Evolutionary conservation across 2,329 filamentous ascomycete genomes (phyloP).

Genomic region (Neonectria punicea): DNA sequence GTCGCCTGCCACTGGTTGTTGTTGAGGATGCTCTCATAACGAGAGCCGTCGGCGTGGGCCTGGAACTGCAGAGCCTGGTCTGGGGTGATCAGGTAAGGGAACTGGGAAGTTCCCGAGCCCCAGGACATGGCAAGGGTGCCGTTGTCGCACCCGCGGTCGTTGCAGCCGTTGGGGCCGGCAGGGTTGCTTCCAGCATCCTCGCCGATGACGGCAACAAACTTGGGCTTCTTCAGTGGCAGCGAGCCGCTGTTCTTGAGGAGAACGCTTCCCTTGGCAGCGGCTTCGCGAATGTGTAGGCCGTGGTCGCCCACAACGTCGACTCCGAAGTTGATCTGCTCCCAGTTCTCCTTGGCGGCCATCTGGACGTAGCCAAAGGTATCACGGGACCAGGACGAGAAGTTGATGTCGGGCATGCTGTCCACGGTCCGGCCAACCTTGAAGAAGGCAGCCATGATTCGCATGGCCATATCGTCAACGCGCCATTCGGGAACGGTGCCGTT

Average conservation of each 20-base stretch:
- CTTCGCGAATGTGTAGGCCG: constrained; percentile 75
- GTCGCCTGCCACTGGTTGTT: constrained; percentile 72
- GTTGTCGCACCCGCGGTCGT: constrained; percentile 69
- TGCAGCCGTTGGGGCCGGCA: constrained; percentile 81
- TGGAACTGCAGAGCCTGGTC: constrained; percentile 74
- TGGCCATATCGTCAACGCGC: constrained; percentile 91
- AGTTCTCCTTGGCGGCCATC: constrained; percentile 67
- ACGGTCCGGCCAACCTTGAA: constrained; percentile 72
- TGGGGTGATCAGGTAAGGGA: constrained; percentile 81
- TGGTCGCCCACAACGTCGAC: constrained; percentile 87
- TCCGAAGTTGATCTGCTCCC: constrained; percentile 79
- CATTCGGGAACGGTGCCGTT: constrained; percentile 91
- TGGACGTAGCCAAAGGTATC: constrained; percentile 80
- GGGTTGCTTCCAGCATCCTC: constrained; percentile 83
- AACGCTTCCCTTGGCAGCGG: constrained; percentile 84
- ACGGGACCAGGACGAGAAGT: constrained; percentile 88
- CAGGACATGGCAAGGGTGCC: constrained; percentile 80
- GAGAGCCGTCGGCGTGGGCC: constrained; percentile 67
- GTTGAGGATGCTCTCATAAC: constrained; percentile 74
- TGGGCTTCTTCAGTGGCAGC: constrained; percentile 82
- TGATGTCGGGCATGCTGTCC: constrained; percentile 65
- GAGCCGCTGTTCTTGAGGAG: constrained; percentile 86
- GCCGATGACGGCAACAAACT: constrained; percentile 80
- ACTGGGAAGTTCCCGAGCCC: constrained; percentile 79
- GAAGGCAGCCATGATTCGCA: constrained; percentile 79